phyloP scores from a whole-genome alignment of 805 yeast genomes.

The Monosporozyma solicola region DNA sequence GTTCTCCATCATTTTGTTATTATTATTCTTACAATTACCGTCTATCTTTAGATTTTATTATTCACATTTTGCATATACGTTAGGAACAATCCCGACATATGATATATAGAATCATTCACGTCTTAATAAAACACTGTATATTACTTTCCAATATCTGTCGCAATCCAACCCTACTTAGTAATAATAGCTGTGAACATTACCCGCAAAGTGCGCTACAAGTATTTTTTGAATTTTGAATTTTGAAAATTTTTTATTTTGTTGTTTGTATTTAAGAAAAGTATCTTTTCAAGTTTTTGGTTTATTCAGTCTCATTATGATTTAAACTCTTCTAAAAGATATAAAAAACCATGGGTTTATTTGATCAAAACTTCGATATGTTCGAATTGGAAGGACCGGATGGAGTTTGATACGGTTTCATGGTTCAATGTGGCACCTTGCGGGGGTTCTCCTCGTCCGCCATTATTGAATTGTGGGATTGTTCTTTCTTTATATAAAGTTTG shows the following conservation, averaged over 20 bases:
- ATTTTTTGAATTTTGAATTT: background rate
- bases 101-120: background rate
- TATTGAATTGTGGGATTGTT: conserved; percentile 3
- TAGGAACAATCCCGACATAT: background rate
- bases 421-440: conserved; percentile 2
- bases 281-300: background rate
- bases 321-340: background rate
- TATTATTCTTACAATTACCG: background rate
- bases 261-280: background rate
- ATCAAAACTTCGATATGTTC: background rate
- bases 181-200: background rate
- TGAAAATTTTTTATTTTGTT: background rate
- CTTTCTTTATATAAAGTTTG: conserved; percentile 1
- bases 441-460: conserved; percentile 16
- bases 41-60: background rate
- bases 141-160: background rate
- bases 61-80: background rate
- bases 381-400: background rate
- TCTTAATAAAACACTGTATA: background rate
- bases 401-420: background rate
- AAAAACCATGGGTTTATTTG: background rate
- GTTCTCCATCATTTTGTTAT: background rate
- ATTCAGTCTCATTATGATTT: background rate
- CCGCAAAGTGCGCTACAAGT: background rate
- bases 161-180: background rate